A percentile compares a stretch with the other conserved stretches of the same genome.
Conservation (phyloP, 495 filamentous ascomycete species). For the Cladorrhinum samala region DNA sequence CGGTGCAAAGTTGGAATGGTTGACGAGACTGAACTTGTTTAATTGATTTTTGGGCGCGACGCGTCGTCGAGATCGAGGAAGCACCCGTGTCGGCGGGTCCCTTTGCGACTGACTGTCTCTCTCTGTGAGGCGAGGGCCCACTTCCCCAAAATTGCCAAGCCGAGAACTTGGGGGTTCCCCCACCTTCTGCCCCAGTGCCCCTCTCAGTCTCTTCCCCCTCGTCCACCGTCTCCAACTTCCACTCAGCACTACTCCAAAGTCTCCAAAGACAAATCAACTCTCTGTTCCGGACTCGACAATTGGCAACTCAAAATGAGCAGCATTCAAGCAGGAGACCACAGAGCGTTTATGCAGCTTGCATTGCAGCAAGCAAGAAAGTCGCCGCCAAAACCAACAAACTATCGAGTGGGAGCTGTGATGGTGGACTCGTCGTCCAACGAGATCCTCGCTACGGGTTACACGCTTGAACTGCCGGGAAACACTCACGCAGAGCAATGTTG, state of each 20-base stretch:
- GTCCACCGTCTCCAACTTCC: too few relatives aligned
- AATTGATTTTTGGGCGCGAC: constrained; percentile 5
- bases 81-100: not conserved
- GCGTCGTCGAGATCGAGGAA: not conserved
- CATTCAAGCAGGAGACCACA: constrained; percentile 46
- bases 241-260: not conserved
- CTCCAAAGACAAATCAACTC: not conserved
- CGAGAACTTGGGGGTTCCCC: not conserved
- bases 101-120: too few relatives aligned
- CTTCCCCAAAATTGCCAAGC: not conserved
- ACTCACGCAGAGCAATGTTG: constrained; percentile 94
- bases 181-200: not conserved
- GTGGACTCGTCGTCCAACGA: constrained; percentile 52
- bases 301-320: constrained; percentile 11
- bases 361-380: constrained; percentile 70
- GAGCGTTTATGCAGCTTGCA: constrained; percentile 62
- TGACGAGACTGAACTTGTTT: not conserved
- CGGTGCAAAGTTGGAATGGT: not conserved
- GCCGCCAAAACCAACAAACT: constrained; percentile 82
- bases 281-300: not conserved
- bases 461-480: constrained; percentile 84
- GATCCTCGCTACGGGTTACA: constrained; percentile 81
- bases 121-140: not conserved
- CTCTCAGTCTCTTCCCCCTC: not conserved
- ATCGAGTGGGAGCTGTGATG: constrained; percentile 82